These are phyloP conservation scores for Fraxinus nigra DNA, from an alignment of 305 asterid species.

Conservation along the genomic window DNA sequence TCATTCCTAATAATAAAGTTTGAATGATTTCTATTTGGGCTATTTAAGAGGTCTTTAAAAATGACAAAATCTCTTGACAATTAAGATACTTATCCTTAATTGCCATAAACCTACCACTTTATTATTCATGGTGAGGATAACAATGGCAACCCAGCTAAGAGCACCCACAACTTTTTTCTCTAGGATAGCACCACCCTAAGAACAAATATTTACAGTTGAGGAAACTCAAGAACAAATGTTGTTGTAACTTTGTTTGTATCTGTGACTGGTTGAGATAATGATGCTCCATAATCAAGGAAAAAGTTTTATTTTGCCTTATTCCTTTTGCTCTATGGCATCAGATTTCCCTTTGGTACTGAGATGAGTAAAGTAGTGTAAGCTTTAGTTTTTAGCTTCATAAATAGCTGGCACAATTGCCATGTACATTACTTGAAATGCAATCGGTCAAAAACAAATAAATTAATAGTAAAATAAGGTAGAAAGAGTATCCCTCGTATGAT, in stretches of 20 bases:
- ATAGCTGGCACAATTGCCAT: neutral
- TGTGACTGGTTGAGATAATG: neutral
- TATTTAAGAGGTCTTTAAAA: neutral
- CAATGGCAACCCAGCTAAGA: neutral
- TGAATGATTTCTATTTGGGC: neutral
- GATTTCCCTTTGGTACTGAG: neutral
- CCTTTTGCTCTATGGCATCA: neutral
- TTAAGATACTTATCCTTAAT: neutral
- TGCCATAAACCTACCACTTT: neutral
- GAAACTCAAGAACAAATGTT: neutral
- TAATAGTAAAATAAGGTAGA: slow-evolving; percentile 9
- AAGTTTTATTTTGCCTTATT: neutral
- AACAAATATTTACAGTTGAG: neutral
- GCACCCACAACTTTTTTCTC: neutral
- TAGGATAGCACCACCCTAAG: neutral
- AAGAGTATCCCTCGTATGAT: neutral
- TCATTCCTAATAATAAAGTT: neutral
- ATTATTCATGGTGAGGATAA: neutral
- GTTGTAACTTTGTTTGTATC: neutral
- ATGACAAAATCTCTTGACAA: neutral
- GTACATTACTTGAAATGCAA: neutral
- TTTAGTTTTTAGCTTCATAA: neutral
- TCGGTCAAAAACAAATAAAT: neutral
- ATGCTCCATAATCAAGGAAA: neutral
- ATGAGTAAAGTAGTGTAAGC: neutral